Evolutionary conservation across 1,139 yeast species (phyloP).

Genomic region (Kluyveromyces marxianus): DNA sequence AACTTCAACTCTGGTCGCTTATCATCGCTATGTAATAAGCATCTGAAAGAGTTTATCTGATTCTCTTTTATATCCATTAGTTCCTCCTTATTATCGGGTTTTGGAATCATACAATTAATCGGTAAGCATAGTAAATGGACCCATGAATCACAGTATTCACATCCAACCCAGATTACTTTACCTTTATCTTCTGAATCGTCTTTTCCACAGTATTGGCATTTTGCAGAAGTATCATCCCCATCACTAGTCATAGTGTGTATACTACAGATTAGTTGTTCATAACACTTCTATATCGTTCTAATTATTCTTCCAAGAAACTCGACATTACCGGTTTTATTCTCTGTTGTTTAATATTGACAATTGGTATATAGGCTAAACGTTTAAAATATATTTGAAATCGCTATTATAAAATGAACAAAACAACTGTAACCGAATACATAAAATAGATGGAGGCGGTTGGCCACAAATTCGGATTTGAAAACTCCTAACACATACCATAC

Average conservation of each 20-base stretch:
- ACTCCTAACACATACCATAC: too few relatives aligned
- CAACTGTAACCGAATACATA: too few relatives aligned
- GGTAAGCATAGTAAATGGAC: constrained; percentile 19
- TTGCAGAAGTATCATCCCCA: background rate
- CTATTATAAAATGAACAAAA: too few relatives aligned
- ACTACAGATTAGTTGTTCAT: too few relatives aligned
- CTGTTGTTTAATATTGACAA: too few relatives aligned
- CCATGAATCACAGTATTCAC: constrained; percentile 20
- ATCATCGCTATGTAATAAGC: constrained; percentile 11
- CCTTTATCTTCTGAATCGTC: constrained; percentile 2
- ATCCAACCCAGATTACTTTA: constrained; percentile 16
- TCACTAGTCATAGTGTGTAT: background rate
- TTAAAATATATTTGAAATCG: too few relatives aligned
- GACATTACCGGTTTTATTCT: background rate
- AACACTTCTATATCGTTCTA: too few relatives aligned
- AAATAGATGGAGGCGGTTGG: too few relatives aligned
- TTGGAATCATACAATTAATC: constrained; percentile 9
- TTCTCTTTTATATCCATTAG: constrained; percentile 9
- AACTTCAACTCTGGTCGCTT: constrained; percentile 8
- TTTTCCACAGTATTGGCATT: constrained; percentile 1
- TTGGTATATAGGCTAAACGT: too few relatives aligned
- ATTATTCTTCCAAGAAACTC: background rate
- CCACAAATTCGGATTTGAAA: too few relatives aligned
- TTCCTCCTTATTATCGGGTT: constrained; percentile 4
- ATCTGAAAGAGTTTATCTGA: constrained; percentile 12